phyloP scores from a whole-genome alignment of 225 moss, liverwort and hornwort genomes.

The Polytrichum commune region DNA sequence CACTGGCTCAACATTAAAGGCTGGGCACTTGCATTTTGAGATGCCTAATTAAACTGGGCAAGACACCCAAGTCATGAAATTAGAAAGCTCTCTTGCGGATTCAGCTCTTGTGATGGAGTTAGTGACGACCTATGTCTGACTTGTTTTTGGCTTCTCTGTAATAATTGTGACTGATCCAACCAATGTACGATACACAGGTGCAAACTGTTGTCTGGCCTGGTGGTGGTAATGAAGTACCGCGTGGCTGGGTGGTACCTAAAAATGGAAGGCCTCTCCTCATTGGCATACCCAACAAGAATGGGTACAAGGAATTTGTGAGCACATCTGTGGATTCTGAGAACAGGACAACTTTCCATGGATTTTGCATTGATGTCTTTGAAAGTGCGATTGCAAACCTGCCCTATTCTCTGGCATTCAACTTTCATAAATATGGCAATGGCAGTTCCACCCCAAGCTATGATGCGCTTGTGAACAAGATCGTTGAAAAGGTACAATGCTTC shows the following conservation, averaged over 20 bases:
- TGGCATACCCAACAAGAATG: slow-evolving; percentile 79
- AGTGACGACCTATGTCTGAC: no score
- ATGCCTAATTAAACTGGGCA: no score
- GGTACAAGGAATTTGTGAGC: slow-evolving; percentile 75
- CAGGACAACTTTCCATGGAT: slow-evolving; percentile 68
- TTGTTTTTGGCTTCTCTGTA: no score
- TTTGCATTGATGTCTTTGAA: slow-evolving; percentile 83
- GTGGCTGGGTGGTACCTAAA: slow-evolving; percentile 86
- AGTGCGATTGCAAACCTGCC: slow-evolving; percentile 69
- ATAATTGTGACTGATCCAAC: no score
- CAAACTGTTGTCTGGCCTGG: slow-evolving; percentile 88
- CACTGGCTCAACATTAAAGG: no score
- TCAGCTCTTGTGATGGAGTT: no score
- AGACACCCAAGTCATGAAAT: no score
- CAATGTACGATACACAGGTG: slow-evolving; percentile 17
- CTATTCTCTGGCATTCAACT: slow-evolving; percentile 71
- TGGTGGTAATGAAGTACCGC: slow-evolving; percentile 56
- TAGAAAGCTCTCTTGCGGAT: no score
- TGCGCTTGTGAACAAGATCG: slow-evolving; percentile 63
- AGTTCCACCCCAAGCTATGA: slow-evolving; percentile 70
- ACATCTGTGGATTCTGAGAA: slow-evolving; percentile 42
- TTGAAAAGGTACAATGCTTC: slow-evolving; percentile 51
- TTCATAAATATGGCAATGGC: slow-evolving; percentile 70
- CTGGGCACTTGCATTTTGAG: no score
- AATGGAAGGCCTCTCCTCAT: slow-evolving; percentile 73